These are phyloP conservation scores for Hymenotorrendiella dingleyae DNA, from an alignment of 2,329 filamentous ascomycete species.

Conservation along the genomic window DNA sequence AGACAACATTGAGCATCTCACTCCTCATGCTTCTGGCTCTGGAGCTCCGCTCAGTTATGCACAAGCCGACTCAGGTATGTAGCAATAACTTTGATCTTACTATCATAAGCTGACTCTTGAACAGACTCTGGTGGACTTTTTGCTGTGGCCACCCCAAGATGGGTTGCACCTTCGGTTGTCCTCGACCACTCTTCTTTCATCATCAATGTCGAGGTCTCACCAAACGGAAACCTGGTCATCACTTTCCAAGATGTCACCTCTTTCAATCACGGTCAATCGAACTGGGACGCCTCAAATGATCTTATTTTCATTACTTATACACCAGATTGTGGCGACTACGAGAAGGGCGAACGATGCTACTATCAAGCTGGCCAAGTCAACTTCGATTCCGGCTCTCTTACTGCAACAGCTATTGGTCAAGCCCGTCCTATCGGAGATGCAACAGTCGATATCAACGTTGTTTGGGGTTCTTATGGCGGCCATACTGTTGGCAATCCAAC, in stretches of 20 bases:
- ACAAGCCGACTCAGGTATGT: neutral
- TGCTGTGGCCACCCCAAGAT: neutral
- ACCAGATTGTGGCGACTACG: conserved; percentile 23
- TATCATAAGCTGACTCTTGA: neutral
- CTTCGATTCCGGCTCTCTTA: neutral
- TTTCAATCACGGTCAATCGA: neutral
- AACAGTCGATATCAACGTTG: neutral
- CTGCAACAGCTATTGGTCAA: neutral
- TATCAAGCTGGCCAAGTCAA: conserved; percentile 23
- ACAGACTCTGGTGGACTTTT: neutral
- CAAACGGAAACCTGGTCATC: neutral
- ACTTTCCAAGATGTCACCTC: neutral
- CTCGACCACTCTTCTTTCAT: conserved; percentile 27
- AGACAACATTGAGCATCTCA: neutral
- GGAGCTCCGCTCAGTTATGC: neutral
- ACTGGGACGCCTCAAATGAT: neutral
- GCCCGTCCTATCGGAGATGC: neutral
- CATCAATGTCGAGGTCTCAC: neutral
- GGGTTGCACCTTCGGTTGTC: conserved; percentile 25
- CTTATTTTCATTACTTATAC: conserved; percentile 25
- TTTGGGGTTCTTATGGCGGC: neutral
- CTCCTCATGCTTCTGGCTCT: neutral
- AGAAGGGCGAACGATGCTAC: conserved; percentile 28
- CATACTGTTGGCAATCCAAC: neutral
- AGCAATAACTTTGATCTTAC: neutral